Percentiles rank a stretch among this genome's conserved stretches.
These are phyloP conservation scores for Pseudocercospora eumusae DNA, from an alignment of 2,329 filamentous ascomycete species.

Conservation along the genomic window DNA sequence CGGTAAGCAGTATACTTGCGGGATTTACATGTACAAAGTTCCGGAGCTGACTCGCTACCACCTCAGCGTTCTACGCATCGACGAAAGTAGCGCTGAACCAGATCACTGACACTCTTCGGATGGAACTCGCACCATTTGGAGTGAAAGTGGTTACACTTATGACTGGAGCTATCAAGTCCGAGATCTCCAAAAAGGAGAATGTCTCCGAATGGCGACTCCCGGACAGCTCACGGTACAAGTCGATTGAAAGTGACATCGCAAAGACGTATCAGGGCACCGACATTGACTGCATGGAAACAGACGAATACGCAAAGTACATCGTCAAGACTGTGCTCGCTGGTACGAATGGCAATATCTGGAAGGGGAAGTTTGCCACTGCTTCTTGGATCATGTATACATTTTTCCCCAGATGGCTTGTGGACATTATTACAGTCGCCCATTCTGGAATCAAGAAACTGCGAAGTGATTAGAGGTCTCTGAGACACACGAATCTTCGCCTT, in stretches of 20 bases:
- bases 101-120: slow-evolving; percentile 31
- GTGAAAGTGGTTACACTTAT: slow-evolving; percentile 35
- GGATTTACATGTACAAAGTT: background rate
- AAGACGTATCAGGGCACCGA: slow-evolving; percentile 20
- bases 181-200: slow-evolving; percentile 15
- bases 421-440: background rate
- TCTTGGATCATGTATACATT: slow-evolving; percentile 1
- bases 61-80: slow-evolving; percentile 34
- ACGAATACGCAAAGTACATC: slow-evolving; percentile 22
- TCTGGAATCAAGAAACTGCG: slow-evolving; percentile 1
- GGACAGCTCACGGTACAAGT: slow-evolving; percentile 16
- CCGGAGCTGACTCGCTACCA: background rate
- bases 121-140: slow-evolving; percentile 37
- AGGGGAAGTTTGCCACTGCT: background rate
- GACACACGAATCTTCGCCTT: slow-evolving; percentile 5
- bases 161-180: slow-evolving; percentile 21
- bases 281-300: slow-evolving; percentile 19
- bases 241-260: slow-evolving; percentile 15
- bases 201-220: slow-evolving; percentile 13
- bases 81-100: slow-evolving; percentile 34
- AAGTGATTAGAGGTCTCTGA: background rate
- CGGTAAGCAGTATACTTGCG: slow-evolving; percentile 22
- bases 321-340: slow-evolving; percentile 19
- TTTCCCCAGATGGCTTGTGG: background rate
- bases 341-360: slow-evolving; percentile 13